Base-by-base conservation (phyloP, 495 filamentous ascomycete species). In the Hypoxylon crocopeplum region DNA sequence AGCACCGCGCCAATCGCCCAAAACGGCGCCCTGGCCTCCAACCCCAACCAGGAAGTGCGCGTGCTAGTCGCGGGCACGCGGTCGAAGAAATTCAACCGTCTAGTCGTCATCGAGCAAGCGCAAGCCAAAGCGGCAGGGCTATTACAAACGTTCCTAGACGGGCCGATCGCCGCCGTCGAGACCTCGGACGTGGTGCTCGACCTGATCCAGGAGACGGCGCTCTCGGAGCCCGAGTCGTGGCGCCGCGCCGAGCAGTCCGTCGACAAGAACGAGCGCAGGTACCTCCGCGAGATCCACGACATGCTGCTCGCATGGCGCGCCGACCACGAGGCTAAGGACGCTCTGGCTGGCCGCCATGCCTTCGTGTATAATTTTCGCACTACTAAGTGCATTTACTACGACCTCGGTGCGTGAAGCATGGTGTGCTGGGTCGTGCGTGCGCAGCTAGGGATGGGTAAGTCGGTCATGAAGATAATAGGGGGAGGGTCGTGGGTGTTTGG, bases 181-280 rank as follows among this genome's bases (percentile, higher is more conserved):
- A 90, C 88, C 1, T 86, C 87, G 37, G 93, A 97, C 76, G 84
- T 87, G 7, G 80, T 96, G n/a, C 81, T 98, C 38, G 89, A 95
- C 24, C 75, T 86, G 29, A 89, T 98, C 33, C 80, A 83, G 12
- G 79, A 84, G 15, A 94, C 92, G 10, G 77, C 85, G 15, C 80
- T 97, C 7, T 86, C 84, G 1, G 93, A 97, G 60, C 73, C 87
- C 12, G 94, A 98, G 59, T 88, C 86, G 62, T 98, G 94, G 94
- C 85, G 89, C 20, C 80, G 77, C 39, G 86, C 91, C 12, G 89
- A 93, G 52, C 92, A 97, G 68, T 84, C 79, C 33, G 87, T 89
- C 5, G 86, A 88, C 5, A 81, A 88, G 32, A 83, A 79, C 2
- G 94, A 98, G 70, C 84, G 91, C 45, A 85, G 88, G 65, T 98